A percentile compares a stretch with the other conserved stretches of the same genome.
Evolutionary conservation across 2,329 filamentous ascomycete species (phyloP).

Genomic region (Trichoderma endophyticum): DNA sequence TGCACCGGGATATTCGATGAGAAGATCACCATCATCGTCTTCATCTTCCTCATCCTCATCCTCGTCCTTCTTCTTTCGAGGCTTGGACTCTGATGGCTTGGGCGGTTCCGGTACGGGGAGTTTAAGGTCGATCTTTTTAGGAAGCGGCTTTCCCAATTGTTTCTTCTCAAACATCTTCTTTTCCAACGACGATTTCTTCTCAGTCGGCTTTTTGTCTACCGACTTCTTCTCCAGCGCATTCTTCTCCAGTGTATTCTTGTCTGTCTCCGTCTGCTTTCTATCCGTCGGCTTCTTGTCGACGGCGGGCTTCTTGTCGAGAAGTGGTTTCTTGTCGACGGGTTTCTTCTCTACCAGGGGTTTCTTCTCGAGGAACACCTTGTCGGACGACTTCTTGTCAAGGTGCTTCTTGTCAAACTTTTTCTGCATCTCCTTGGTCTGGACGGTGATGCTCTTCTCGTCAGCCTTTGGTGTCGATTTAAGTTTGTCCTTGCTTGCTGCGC

Average conservation of each 20-base stretch:
- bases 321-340: neutral
- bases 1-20: constrained; percentile 58
- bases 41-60: constrained; percentile 54
- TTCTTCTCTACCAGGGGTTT: constrained; percentile 19
- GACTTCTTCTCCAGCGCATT: neutral
- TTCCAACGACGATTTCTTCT: neutral
- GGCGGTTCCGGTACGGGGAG: constrained; percentile 32
- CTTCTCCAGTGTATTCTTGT: constrained; percentile 16
- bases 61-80: constrained; percentile 39
- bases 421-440: constrained; percentile 31
- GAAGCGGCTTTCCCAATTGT: constrained; percentile 25
- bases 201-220: neutral
- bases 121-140: constrained; percentile 39
- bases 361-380: neutral
- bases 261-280: neutral
- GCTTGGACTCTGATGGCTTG: constrained; percentile 30
- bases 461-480: constrained; percentile 25
- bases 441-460: constrained; percentile 23
- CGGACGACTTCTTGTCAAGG: neutral
- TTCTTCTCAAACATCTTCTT: constrained; percentile 30
- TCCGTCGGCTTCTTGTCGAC: neutral
- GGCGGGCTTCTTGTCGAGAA: neutral
- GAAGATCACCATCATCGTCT: constrained; percentile 55
- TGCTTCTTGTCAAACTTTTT: constrained; percentile 17
- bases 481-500: constrained; percentile 26